Evolutionary conservation across 1,284 basidiomycete species (phyloP).

Genomic region (Austroboletus niveus): DNA sequence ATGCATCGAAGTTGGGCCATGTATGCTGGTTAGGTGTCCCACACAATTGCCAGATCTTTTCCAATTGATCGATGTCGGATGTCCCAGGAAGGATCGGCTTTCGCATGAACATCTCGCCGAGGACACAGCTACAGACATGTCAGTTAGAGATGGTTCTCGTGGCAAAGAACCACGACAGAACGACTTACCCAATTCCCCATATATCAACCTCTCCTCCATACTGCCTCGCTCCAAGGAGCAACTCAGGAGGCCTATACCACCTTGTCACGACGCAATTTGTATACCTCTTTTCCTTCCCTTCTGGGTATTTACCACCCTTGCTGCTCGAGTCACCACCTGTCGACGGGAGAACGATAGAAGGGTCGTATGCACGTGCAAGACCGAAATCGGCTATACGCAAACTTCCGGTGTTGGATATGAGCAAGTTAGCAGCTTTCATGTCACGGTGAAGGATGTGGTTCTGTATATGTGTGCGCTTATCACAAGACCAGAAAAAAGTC

Average conservation of each 20-base stretch:
- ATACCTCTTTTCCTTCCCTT: constrained; percentile 69
- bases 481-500: background rate
- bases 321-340: constrained; percentile 18
- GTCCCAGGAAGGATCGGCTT: constrained; percentile 87
- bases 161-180: constrained; percentile 6
- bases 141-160: constrained; percentile 1
- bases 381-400: constrained; percentile 96
- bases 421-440: constrained; percentile 97
- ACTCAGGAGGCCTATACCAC: constrained; percentile 97
- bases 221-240: constrained; percentile 84
- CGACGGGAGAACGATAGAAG: constrained; percentile 39
- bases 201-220: constrained; percentile 96
- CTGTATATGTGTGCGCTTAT: constrained; percentile 40
- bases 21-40: constrained; percentile 81
- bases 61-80: constrained; percentile 88
- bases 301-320: constrained; percentile 42
- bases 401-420: constrained; percentile 85
- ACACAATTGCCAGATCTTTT: constrained; percentile 87
- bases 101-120: constrained; percentile 94
- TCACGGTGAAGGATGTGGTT: constrained; percentile 97
- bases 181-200: constrained; percentile 91
- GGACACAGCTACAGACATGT: constrained; percentile 64
- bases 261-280: constrained; percentile 99
- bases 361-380: constrained; percentile 79
- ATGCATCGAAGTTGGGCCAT: constrained; percentile 78